Conservation (phyloP, 345 rosid species). For the thale cress (Arabidopsis thaliana) region DNA sequence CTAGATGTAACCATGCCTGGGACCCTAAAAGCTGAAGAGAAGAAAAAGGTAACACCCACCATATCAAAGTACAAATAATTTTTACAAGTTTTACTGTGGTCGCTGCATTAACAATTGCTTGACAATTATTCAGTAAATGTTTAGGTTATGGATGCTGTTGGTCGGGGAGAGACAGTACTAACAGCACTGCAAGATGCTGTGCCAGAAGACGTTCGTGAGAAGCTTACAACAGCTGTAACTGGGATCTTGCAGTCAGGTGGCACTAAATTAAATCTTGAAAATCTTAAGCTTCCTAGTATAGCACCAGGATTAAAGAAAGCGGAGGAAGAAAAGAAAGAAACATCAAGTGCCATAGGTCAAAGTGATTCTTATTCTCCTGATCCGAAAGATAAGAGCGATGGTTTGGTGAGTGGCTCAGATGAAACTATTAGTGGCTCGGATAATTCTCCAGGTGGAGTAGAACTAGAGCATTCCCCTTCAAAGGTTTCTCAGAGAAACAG, state of each 20-base stretch:
- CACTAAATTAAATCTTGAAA: slow-evolving; percentile 54
- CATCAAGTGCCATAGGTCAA: slow-evolving; percentile 44
- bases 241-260: slow-evolving; percentile 65
- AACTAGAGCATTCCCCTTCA: slow-evolving; percentile 47
- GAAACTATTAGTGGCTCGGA: slow-evolving; percentile 44
- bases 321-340: slow-evolving; percentile 51
- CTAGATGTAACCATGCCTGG: slow-evolving; percentile 85
- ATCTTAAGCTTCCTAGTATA: slow-evolving; percentile 54
- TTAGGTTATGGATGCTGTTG: slow-evolving; percentile 86
- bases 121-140: slow-evolving; percentile 45
- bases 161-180: slow-evolving; percentile 84
- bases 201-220: slow-evolving; percentile 92
- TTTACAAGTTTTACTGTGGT: slow-evolving; percentile 5
- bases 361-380: slow-evolving; percentile 50
- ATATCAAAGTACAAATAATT: neutral
- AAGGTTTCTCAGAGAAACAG: slow-evolving; percentile 49
- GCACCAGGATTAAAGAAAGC: slow-evolving; percentile 45
- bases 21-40: slow-evolving; percentile 65
- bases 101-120: slow-evolving; percentile 38
- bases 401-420: slow-evolving; percentile 46
- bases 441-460: slow-evolving; percentile 47
- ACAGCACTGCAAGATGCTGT: slow-evolving; percentile 90
- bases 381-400: slow-evolving; percentile 52
- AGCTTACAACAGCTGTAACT: slow-evolving; percentile 69
- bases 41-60: slow-evolving; percentile 65